These are phyloP conservation scores for Prosopis cineraria DNA, from an alignment of 306 rosid genomes.

Conservation along the genomic window DNA sequence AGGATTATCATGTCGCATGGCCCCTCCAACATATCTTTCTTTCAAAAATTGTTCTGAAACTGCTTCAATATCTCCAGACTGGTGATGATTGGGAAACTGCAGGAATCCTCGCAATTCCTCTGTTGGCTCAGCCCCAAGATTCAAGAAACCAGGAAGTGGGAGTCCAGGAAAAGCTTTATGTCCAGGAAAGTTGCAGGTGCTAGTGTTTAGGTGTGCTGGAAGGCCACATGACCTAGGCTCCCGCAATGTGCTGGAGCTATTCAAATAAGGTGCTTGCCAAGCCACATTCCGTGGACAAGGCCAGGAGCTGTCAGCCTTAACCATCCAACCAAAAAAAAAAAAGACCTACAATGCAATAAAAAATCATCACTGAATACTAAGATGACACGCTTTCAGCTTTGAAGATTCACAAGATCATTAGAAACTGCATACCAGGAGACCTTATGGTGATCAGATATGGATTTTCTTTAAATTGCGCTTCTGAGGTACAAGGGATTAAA, in stretches of 20 bases:
- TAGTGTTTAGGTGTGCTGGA: constrained; percentile 36
- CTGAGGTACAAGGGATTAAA: constrained; percentile 43
- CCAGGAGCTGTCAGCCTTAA: constrained; percentile 48
- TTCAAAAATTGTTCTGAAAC: constrained; percentile 37
- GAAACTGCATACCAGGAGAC: constrained; percentile 43
- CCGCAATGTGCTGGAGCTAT: constrained; percentile 37
- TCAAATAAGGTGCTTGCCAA: constrained; percentile 51
- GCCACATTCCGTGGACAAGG: constrained; percentile 51
- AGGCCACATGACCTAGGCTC: constrained; percentile 43
- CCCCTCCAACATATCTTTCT: constrained; percentile 33
- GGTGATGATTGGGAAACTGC: constrained; percentile 39
- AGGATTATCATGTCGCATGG: constrained; percentile 42
- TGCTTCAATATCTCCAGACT: not conserved
- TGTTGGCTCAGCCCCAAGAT: constrained; percentile 43
- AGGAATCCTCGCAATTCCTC: constrained; percentile 44
- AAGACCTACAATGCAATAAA: constrained; percentile 46
- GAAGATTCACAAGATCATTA: constrained; percentile 22
- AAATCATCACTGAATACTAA: constrained; percentile 15
- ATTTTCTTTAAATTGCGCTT: constrained; percentile 47
- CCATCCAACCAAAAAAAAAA: constrained; percentile 62
- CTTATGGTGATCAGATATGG: constrained; percentile 36
- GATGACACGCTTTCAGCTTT: constrained; percentile 11
- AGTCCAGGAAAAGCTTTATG: constrained; percentile 45
- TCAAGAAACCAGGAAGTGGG: constrained; percentile 38
- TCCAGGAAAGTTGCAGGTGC: constrained; percentile 41